phyloP scores from a whole-genome alignment of 2,329 filamentous ascomycete species.

The Aspergillus fumigatus region DNA sequence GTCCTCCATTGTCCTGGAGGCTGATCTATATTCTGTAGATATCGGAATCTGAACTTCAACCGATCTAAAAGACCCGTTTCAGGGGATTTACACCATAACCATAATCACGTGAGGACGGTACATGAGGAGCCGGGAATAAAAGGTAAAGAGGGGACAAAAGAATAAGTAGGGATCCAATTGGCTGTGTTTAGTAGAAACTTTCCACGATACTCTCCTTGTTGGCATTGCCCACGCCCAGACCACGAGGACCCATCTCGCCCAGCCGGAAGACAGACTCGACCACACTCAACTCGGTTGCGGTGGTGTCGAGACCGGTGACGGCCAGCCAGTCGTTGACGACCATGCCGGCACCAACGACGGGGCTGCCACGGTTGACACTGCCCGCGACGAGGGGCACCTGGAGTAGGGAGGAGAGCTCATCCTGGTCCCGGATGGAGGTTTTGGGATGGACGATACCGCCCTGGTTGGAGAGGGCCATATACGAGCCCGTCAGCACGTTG shows the following conservation, averaged over 20 bases:
- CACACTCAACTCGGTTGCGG: slow-evolving; percentile 94
- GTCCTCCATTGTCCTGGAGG: neutral
- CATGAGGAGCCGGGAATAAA: slow-evolving; percentile 1
- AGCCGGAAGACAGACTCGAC: slow-evolving; percentile 94
- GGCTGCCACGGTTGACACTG: slow-evolving; percentile 84
- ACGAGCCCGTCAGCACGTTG: slow-evolving; percentile 92
- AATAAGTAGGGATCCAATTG: neutral
- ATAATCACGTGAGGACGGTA: neutral
- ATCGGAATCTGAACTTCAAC: neutral
- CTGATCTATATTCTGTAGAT: neutral
- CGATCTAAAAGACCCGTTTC: neutral
- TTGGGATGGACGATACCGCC: slow-evolving; percentile 97
- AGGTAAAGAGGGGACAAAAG: neutral
- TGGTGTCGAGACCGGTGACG: slow-evolving; percentile 88
- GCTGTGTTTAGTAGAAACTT: slow-evolving; percentile 76
- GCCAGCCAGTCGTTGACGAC: slow-evolving; percentile 98
- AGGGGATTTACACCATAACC: neutral
- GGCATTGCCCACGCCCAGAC: slow-evolving; percentile 48
- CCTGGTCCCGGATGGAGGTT: slow-evolving; percentile 95
- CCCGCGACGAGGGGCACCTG: slow-evolving; percentile 95
- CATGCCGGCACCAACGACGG: slow-evolving; percentile 95
- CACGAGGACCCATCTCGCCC: slow-evolving; percentile 69
- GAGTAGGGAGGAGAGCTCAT: slow-evolving; percentile 87
- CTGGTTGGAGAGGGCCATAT: slow-evolving; percentile 95
- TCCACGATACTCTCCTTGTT: slow-evolving; percentile 99